Base-by-base conservation (phyloP, 306 rosid genomes). In the Citrullus amarus region DNA sequence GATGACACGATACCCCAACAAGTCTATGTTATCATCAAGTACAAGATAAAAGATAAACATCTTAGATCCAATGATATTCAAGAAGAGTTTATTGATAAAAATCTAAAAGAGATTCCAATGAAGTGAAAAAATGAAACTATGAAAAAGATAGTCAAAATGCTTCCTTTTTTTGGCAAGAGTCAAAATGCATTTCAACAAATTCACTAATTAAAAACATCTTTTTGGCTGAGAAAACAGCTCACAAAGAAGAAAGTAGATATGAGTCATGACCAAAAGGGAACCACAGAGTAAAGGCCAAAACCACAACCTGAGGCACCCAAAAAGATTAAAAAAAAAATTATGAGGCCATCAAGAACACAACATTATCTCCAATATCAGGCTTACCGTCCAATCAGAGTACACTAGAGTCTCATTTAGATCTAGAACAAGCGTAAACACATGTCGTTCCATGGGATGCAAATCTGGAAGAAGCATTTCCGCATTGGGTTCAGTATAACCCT, bases 401-500 rank as follows among this genome's bases (percentile, higher is more conserved):
- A 95, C 90, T 79, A 92, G 85, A 15, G 99, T 95, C 87, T 92
- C 99, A 50, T 95, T 91, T 46, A 95, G 89, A 92, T 95, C 99
- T 79, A 95, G 85, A 87, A 92, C 99, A 61, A 95, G 99, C 39
- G 99, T 95, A 85, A 91, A 91, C 79, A 88, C 97, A 74, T 91
- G 96, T 38, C 66, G 87, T 81, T 95, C 98, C 82, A 85, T 78
- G 79, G 98, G 97, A 80, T 82, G 93, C 91, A 92, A 86, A 81
- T 95, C 98, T 54, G 99, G 99, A 88, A 95, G 99, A 85, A 95
- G 99, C 89, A 91, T 92, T 71, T 95, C 99, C 5, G 97, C 78
- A 16, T 85, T 91, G 79, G 99, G 99, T 80, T 95, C 99, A 0
- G 97, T 86, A 79, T 88, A 92, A 80, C 91, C 87, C 99, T 95